phyloP scores from a whole-genome alignment of 2,329 filamentous ascomycete genomes.

The Pseudocercospora ulei region DNA sequence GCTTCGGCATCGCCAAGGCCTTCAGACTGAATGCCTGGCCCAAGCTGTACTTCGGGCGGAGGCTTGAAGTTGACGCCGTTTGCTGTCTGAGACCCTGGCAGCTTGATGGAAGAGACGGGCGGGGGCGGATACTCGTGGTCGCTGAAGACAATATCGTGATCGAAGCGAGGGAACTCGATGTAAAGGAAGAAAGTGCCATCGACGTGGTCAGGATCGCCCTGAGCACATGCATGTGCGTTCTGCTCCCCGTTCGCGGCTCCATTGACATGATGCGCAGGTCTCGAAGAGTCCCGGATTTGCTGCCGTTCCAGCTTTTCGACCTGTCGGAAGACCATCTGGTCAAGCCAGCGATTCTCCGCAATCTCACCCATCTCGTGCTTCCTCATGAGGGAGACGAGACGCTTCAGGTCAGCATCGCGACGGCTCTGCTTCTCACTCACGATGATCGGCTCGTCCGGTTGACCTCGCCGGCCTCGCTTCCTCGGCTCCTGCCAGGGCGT shows the following conservation, averaged over 20 bases:
- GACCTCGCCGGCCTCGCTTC: conserved; percentile 42
- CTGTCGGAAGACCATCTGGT: conserved; percentile 83
- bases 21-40: conserved; percentile 72
- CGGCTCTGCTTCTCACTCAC: conserved; percentile 32
- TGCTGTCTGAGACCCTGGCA: conserved; percentile 48
- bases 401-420: conserved; percentile 63
- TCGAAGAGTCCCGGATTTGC: conserved; percentile 35
- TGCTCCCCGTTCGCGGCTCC: conserved; percentile 12
- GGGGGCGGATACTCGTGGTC: conserved; percentile 86
- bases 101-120: conserved; percentile 59
- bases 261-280: conserved; percentile 14
- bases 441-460: conserved; percentile 53
- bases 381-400: conserved; percentile 83
- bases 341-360: conserved; percentile 84
- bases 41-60: conserved; percentile 78
- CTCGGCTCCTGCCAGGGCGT: conserved; percentile 62
- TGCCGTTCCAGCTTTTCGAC: conserved; percentile 58
- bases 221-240: conserved; percentile 27
- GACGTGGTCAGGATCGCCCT: conserved; percentile 39
- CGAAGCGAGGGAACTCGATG: conserved; percentile 85
- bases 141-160: conserved; percentile 89
- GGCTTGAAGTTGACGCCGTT: conserved; percentile 65
- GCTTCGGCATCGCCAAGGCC: conserved; percentile 44
- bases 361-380: conserved; percentile 98
- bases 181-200: conserved; percentile 70